Evolutionary conservation across 1,139 yeast genomes (phyloP).

Genomic region (Yarrowia galli): DNA sequence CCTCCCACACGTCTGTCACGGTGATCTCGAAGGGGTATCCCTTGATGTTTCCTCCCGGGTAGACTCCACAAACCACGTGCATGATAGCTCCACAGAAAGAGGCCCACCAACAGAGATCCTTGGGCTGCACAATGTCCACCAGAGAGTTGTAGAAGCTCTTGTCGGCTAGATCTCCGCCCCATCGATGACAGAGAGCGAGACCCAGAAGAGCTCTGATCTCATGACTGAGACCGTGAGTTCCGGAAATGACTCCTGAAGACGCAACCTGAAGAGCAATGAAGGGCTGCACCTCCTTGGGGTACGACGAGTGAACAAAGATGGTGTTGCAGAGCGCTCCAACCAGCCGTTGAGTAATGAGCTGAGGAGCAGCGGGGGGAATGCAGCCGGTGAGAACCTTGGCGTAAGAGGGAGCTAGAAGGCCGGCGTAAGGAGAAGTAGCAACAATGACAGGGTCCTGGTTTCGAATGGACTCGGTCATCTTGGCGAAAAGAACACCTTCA

Average conservation of each 20-base stretch:
- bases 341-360: slow-evolving; percentile 61
- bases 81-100: slow-evolving; percentile 68
- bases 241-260: slow-evolving; percentile 70
- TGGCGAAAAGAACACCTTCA: slow-evolving; percentile 70
- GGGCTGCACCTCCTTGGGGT: slow-evolving; percentile 75
- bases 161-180: slow-evolving; percentile 78
- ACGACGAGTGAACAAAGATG: slow-evolving; percentile 73
- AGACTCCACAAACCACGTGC: slow-evolving; percentile 76
- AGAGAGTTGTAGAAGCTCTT: slow-evolving; percentile 53
- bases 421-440: slow-evolving; percentile 71
- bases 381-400: slow-evolving; percentile 59
- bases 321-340: slow-evolving; percentile 72
- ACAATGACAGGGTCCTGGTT: slow-evolving; percentile 68
- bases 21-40: slow-evolving; percentile 55
- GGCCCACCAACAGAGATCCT: slow-evolving; percentile 63
- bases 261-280: slow-evolving; percentile 71
- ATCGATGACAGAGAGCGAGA: slow-evolving; percentile 70
- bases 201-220: slow-evolving; percentile 70
- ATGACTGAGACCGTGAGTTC: slow-evolving; percentile 73
- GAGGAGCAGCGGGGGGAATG: slow-evolving; percentile 61
- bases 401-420: slow-evolving; percentile 62
- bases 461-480: slow-evolving; percentile 61
- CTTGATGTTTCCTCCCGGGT: slow-evolving; percentile 74
- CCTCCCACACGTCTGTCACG: slow-evolving; percentile 44
- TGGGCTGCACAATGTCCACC: slow-evolving; percentile 49